These are phyloP conservation scores for Tulasnella sp. DNA, from an alignment of 768 basidiomycete genomes.

Conservation along the genomic window DNA sequence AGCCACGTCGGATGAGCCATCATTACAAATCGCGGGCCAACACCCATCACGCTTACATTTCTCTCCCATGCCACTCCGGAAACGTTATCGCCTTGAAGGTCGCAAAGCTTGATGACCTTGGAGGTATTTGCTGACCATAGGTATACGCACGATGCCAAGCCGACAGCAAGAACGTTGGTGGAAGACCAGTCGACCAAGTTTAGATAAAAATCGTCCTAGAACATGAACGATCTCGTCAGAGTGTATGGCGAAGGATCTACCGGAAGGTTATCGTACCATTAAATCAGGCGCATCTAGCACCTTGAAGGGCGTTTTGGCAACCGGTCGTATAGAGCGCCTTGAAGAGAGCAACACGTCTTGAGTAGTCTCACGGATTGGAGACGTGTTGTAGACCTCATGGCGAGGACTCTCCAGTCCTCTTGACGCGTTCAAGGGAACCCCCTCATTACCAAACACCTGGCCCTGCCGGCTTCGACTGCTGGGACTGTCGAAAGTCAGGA, in stretches of 20 bases:
- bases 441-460: neutral
- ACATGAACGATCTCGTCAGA: neutral
- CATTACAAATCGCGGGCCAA: neutral
- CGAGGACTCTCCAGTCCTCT: constrained; percentile 66
- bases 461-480: constrained; percentile 2
- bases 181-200: constrained; percentile 97
- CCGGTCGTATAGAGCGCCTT: constrained; percentile 65
- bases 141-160: constrained; percentile 86
- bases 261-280: constrained; percentile 38
- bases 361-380: constrained; percentile 78
- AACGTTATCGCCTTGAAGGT: constrained; percentile 63
- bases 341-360: constrained; percentile 79
- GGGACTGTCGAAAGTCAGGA: constrained; percentile 11
- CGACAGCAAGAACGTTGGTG: constrained; percentile 91
- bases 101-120: constrained; percentile 84
- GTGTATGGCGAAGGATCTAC: neutral
- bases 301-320: constrained; percentile 92
- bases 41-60: constrained; percentile 35
- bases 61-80: constrained; percentile 94
- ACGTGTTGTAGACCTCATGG: constrained; percentile 83
- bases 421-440: constrained; percentile 14
- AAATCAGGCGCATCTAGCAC: constrained; percentile 96
- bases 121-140: constrained; percentile 96
- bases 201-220: constrained; percentile 87
- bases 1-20: neutral